Evolutionary conservation across 192 early-diverging fungal genomes (phyloP).

Genomic region (Coemansia sp.): DNA sequence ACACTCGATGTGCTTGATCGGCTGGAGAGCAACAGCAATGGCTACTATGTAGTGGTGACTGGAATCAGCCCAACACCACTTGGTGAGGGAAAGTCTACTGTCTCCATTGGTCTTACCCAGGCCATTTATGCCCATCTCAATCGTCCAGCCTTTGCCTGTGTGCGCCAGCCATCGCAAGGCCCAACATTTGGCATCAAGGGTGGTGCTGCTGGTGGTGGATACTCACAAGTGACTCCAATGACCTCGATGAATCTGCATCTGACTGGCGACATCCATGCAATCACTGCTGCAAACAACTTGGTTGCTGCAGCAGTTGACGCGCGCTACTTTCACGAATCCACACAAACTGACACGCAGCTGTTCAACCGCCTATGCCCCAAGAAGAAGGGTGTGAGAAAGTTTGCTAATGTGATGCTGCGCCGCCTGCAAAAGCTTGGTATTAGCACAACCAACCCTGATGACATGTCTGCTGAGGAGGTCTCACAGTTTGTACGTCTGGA

Average conservation of each 20-base stretch:
- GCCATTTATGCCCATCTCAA: conserved; percentile 92
- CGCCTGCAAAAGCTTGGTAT: conserved; percentile 81
- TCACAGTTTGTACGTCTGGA: conserved; percentile 83
- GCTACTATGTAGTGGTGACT: conserved; percentile 93
- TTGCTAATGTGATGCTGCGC: conserved; percentile 83
- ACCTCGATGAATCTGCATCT: conserved; percentile 98
- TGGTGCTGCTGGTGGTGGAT: conserved; percentile 96
- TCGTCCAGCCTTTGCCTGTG: conserved; percentile 89
- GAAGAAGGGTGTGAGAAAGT: conserved; percentile 80
- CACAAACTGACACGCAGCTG: conserved; percentile 65
- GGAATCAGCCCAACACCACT: conserved; percentile 98
- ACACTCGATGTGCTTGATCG: conserved; percentile 78
- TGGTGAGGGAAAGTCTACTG: conserved; percentile 98
- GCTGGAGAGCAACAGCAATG: conserved; percentile 74
- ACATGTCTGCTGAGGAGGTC: conserved; percentile 79
- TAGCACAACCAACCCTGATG: conserved; percentile 71
- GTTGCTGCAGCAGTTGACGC: conserved; percentile 97
- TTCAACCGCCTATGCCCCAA: conserved; percentile 85
- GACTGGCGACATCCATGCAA: conserved; percentile 98
- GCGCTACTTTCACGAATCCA: conserved; percentile 95
- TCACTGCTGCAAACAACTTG: conserved; percentile 96
- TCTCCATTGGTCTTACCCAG: conserved; percentile 91
- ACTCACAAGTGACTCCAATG: conserved; percentile 99
- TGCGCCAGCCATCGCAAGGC: conserved; percentile 98
- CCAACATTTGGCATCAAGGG: conserved; percentile 99